Conservation (phyloP, 176 grass and related monocot species). For the Ananas comosus region DNA sequence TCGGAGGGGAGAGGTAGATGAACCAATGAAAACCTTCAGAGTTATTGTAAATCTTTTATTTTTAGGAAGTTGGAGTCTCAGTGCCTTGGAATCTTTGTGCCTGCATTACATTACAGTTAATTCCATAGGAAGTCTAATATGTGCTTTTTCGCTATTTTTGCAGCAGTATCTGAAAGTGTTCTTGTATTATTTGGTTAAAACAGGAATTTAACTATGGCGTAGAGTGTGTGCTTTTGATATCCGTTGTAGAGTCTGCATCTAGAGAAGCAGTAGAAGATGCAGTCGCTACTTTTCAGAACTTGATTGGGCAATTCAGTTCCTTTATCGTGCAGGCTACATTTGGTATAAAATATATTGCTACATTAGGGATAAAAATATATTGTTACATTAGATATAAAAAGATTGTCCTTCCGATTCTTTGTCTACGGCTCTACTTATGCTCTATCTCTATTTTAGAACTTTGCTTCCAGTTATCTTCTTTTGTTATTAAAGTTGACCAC, state of each 20-base stretch:
- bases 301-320: conserved; percentile 46
- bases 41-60: not conserved
- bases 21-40: conserved; percentile 10
- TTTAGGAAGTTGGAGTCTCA: not conserved
- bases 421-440: too few relatives aligned
- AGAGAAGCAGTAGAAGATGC: conserved; percentile 49
- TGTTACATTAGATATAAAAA: not conserved
- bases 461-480: too few relatives aligned
- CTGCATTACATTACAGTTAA: not conserved
- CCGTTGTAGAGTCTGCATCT: conserved; percentile 42
- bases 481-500: too few relatives aligned
- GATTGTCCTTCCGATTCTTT: not conserved
- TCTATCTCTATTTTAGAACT: too few relatives aligned
- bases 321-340: conserved; percentile 77
- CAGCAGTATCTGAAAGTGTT: not conserved
- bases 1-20: conserved; percentile 72
- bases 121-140: too few relatives aligned
- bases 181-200: conserved; percentile 24
- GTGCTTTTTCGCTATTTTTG: too few relatives aligned
- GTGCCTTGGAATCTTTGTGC: not conserved
- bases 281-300: conserved; percentile 38
- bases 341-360: conserved; percentile 32
- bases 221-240: conserved; percentile 76
- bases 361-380: not conserved
- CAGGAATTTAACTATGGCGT: conserved; percentile 90